Base-by-base conservation (phyloP, 331 rosid genomes). In the Ulmus americana region DNA sequence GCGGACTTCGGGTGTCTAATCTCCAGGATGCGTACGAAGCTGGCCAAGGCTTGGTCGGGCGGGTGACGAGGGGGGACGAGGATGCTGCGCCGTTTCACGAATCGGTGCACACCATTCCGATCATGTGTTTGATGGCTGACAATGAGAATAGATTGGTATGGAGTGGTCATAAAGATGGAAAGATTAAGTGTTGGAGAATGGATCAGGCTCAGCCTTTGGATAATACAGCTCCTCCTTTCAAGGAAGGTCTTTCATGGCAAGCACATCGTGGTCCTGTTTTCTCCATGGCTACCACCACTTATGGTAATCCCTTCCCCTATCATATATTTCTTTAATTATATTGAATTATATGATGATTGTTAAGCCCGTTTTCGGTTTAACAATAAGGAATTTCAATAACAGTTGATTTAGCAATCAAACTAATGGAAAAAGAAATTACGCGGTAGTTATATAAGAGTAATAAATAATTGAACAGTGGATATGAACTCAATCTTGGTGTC, bases 161-260 rank as follows among this genome's bases (percentile, higher is more conserved):
- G 99, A 85, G 79, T 39, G 99, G 99, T 22, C 99, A 94, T 49
- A 94, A 85, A 80, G 99, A 94, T 74, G 99, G 99, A 20, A 94
- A 90, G 88, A 82, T 94, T 47, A 80, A 96, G 68, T 87, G 97
- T 2, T 90, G 99, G 99, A 86, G 76, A 77, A 80, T 78, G 87
- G 95, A 90, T 70, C 95, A 87, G 76, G 68, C 82, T 14, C 73
- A 79, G 67, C 79, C 76, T 67, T 73, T 63, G 35, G 45, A 22
- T 58, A 45, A 6, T 7, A 44, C 16, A 1, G 41, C 74, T 45
- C 66, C 83, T 39, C 90, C 97, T 20, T 94, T 94, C 52, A 94
- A 85, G 87, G 99, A 94, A 74, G 99, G 95, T 42, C 97, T 94
- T 70, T 90, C 99, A 2, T 94, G 99, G 99, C 99, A 82, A 76